A percentile compares a stretch with the other conserved stretches of the same genome.
phyloP scores from a whole-genome alignment of 2,329 filamentous ascomycete species.

The Triangularia setosa region DNA sequence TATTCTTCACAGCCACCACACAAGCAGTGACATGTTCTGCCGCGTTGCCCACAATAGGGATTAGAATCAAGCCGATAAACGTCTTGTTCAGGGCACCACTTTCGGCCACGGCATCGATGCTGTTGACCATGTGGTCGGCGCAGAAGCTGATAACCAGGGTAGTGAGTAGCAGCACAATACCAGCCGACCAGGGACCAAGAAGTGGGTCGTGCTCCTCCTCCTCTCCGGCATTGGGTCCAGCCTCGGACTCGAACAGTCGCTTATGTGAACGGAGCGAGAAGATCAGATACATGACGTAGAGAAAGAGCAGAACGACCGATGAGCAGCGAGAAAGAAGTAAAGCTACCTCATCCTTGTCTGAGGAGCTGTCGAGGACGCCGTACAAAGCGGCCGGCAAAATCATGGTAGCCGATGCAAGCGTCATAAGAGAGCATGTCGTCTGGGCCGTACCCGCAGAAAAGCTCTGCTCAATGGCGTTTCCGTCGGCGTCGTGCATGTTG shows the following conservation, averaged over 20 bases:
- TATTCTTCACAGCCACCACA: conserved; percentile 73
- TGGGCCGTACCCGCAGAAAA: conserved; percentile 77
- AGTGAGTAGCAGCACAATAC: conserved; percentile 61
- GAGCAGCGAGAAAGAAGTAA: conserved; percentile 72
- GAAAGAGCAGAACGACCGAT: conserved; percentile 66
- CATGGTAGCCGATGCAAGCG: conserved; percentile 69
- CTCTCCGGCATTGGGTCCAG: conserved; percentile 22
- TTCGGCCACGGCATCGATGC: conserved; percentile 68
- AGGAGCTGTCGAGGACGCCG: conserved; percentile 53
- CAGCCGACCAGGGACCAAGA: conserved; percentile 61
- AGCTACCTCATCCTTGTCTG: conserved; percentile 51
- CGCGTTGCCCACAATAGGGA: conserved; percentile 76
- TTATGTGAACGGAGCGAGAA: conserved; percentile 77
- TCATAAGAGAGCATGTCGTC: conserved; percentile 72
- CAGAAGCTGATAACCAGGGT: conserved; percentile 69
- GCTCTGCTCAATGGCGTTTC: conserved; percentile 59
- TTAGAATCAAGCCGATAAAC: conserved; percentile 75
- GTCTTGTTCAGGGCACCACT: conserved; percentile 71
- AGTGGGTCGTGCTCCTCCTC: conserved; percentile 42
- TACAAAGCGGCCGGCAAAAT: conserved; percentile 76
- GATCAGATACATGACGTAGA: conserved; percentile 72
- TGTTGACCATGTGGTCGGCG: conserved; percentile 73
- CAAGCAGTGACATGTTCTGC: conserved; percentile 80
- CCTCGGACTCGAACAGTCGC: conserved; percentile 62
- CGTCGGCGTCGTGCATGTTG: conserved; percentile 54